Evolutionary conservation across 768 basidiomycete species (phyloP), one percentile per base, ranked within the genome.

Genomic region (Leucocoprinus sp.): DNA sequence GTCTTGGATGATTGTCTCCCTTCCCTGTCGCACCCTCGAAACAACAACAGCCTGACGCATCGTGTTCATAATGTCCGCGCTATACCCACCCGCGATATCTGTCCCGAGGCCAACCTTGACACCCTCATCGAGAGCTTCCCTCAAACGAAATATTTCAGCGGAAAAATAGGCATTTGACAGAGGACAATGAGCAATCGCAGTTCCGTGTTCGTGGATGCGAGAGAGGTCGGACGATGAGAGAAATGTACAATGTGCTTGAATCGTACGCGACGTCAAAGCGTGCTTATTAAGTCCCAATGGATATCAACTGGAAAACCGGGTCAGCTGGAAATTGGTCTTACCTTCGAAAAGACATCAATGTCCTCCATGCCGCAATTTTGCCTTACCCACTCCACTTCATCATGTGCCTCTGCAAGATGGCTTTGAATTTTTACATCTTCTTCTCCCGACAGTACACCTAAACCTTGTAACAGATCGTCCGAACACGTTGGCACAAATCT

Each of bases 231-330:
- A 60, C 0, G 60, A 43, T n/a, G 64, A 57, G 24, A 92, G 71
- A 62, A 84, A 91, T 1, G 92, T 95, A 64, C 91, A 93, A 59
- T 93, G 92, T 0, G 90, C 91, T 68, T 91, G 87, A 9, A 93
- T 61, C 0, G 88, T 84, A 11, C 72, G 73, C 1, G 69, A 55
- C 1, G 78, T 82, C 38, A 53, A 42, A 24, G 42, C 39, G 0
- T 40, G 70, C 27, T 28, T 11, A 27, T 5, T 27, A 27, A 27
- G 26, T 11, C 26, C 26, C 26, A 5, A 5, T 67, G 63, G 52
- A 69, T n/a, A n/a, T 54, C 87, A 89, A 60, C 29, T 29, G 44
- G 22, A 9, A 47, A 12, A n/a, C 17, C 37, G 18, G 21, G 17
- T 7, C 21, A 18, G 21, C 24, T 31, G 36, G 26, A 37, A n/a